A percentile compares a stretch with the other conserved stretches of the same genome.
Evolutionary conservation across 805 yeast genomes (phyloP).

Genomic region (Martiniozyma abietophila): DNA sequence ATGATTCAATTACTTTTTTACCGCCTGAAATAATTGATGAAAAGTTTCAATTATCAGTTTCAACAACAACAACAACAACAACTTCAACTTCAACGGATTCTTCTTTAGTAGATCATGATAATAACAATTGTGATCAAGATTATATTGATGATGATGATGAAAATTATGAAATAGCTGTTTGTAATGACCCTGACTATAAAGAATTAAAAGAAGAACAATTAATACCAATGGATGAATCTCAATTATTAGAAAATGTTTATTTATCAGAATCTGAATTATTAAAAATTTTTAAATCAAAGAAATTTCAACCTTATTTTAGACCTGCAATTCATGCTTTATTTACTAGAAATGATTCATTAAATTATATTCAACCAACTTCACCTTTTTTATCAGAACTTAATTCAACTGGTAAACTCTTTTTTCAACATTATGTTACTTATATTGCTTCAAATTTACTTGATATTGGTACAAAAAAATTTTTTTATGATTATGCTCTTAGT

Average conservation of each 20-base stretch:
- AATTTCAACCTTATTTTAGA: constrained; percentile 16
- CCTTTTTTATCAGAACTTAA: constrained; percentile 27
- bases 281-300: constrained; percentile 15
- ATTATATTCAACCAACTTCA: constrained; percentile 16
- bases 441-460: constrained; percentile 28
- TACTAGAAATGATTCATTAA: constrained; percentile 13
- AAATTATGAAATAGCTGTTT: constrained; percentile 8
- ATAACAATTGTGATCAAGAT: not conserved
- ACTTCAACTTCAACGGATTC: too few species aligned
- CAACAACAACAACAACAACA: too few species aligned
- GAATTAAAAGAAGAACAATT: constrained; percentile 12
- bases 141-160: constrained; percentile 1
- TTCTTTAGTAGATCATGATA: too few species aligned
- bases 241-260: constrained; percentile 23
- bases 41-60: too few species aligned
- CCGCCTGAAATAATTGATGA: too few species aligned
- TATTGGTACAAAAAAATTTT: constrained; percentile 38
- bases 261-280: constrained; percentile 22
- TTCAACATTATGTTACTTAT: constrained; percentile 41
- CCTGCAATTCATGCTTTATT: constrained; percentile 23
- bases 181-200: constrained; percentile 5
- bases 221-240: constrained; percentile 31
- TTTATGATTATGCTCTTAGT: constrained; percentile 40
- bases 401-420: constrained; percentile 33
- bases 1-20: too few species aligned